Base-by-base conservation (phyloP, 495 filamentous ascomycete species). In the Annulohypoxylon moriforme region DNA sequence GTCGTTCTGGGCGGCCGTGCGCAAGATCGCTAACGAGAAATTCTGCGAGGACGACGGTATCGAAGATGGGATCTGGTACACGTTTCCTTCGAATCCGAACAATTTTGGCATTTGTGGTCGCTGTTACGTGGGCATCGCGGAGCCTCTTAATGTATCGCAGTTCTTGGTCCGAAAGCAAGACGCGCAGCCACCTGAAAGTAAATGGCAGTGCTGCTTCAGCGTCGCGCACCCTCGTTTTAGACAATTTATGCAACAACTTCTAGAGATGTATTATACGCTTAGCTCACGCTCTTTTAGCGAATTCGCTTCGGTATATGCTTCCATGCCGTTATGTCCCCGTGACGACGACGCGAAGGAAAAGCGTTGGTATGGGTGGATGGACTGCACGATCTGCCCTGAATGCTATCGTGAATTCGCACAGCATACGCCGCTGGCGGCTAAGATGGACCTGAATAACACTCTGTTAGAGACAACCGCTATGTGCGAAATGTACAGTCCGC, bases 321-420 rank as follows among this genome's bases (percentile, higher is more conserved):
- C 67, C 1, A 75, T 79, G 8, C 77, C 79, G 4, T 34, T 56
- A 31, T 82, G 79, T 64, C 64, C 63, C 7, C 77, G 74, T 16
- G 69, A 80, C 6, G 75, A 75, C 24, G 75, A 78, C 18, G 50
- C 62, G 27, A 58, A 68, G 55, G 72, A 74, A 16, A 73, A 58
- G 40, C 68, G 57, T 38, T 82, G 81, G 81, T 81, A 81, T 25
- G 77, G 81, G 5, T 77, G 75, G 60, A 66, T 67, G 33, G 78
- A 81, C 9, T 82, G 79, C 56, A 77, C 78, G 14, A 79, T 80
- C 13, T 83, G 81, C 60, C 69, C 80, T 8, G 79, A 80, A 55
- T 82, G 81, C 46, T 81, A 78, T 62, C 64, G 72, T 25, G 78
- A 79, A 16, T 79, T 77, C 33, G 77, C 79, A 10, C 72, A 67